Evolutionary conservation across 139 green algal genomes (phyloP), one percentile per base, ranked within the genome.

Genomic region (Chlamydomonas sp.): DNA sequence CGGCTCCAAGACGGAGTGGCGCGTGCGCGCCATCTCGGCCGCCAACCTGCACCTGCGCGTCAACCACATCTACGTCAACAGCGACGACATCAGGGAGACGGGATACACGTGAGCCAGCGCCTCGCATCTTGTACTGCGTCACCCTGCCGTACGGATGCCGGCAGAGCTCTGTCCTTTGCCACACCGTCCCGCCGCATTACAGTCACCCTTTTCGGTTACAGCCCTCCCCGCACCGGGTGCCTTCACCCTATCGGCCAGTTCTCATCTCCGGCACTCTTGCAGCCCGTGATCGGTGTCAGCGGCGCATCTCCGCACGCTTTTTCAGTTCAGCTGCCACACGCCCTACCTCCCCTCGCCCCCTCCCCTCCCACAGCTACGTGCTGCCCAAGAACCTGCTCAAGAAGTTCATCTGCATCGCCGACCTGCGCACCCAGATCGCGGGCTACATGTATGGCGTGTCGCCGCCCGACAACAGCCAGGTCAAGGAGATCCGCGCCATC

Each of bases 61-160:
- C 74, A 99, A 98, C 87, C 98, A 99, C 96, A 99, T 99, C 93
- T 99, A 99, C 89, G 97, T 99, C 85, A 99, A 99, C 94, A 93
- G 83, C 18, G 98, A 99, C 62, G 98, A 99, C 93, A 96, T 99
- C 88, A 92, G 94, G 10, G 97, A 99, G 79, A 77, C 67, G 4
- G 97, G 98, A 66, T 99, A 97, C 95, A 99, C 98, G 14, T 89
- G 77, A 84, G 85, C 79, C 67, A 31, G 5, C 57, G n/a, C n/a
- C n/a, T n/a, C n/a, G n/a, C n/a, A n/a, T n/a, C n/a, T n/a, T n/a
- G 31, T 66, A 10, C n/a, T n/a, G n/a, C n/a, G n/a, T n/a, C n/a
- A n/a, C n/a, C n/a, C n/a, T n/a, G n/a, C n/a, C n/a, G n/a, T n/a
- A n/a, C n/a, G n/a, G n/a, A n/a, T n/a, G n/a, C n/a, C n/a, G n/a